phyloP scores from a whole-genome alignment of 805 yeast genomes.

The fission yeast (Schizosaccharomyces pombe) region ASM294v3 CU329670.1:3469501-3470000 shows the following conservation, averaged over 20 bases:
- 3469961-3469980: constrained; percentile 1
- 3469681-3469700: constrained; percentile 79
- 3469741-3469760: constrained; percentile 30
- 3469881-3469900: neutral
- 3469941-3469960: neutral
- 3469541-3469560: too few species aligned
- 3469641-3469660: constrained; percentile 18
- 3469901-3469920: neutral
- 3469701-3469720: constrained; percentile 85
- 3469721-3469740: constrained; percentile 90
- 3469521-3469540: too few species aligned
- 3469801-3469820: constrained; percentile 77
- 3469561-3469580: too few species aligned
- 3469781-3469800: constrained; percentile 82
- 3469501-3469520: too few species aligned
- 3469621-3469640: too few species aligned
- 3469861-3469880: too few species aligned
- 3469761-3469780: constrained; percentile 57
- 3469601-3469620: too few species aligned
- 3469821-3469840: constrained; percentile 95
- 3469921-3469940: neutral
- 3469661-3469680: constrained; percentile 72
- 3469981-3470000: neutral
- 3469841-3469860: constrained; percentile 22
- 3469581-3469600: too few species aligned